phyloP scores from a whole-genome alignment of 2,329 filamentous ascomycete genomes.

The Monosporascus sp. region DNA sequence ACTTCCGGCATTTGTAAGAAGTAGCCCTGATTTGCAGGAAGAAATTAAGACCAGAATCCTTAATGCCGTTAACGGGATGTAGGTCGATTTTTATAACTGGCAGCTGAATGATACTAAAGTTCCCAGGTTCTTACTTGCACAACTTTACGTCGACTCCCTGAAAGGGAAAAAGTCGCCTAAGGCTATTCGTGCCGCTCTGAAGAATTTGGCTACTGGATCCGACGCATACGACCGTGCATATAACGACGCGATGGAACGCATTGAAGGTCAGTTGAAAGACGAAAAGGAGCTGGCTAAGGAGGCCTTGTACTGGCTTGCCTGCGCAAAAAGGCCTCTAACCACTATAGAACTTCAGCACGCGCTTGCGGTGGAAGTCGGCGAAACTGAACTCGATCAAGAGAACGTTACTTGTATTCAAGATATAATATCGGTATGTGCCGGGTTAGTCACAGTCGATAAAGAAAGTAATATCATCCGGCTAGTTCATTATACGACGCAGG shows the following conservation, averaged over 20 bases:
- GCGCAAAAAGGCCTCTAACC: conserved; percentile 26
- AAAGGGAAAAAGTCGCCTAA: conserved; percentile 17
- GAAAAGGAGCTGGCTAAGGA: conserved; percentile 30
- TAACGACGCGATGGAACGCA: conserved; percentile 33
- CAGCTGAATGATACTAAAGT: conserved; percentile 4
- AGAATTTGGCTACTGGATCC: conserved; percentile 13
- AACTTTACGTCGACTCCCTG: conserved; percentile 29
- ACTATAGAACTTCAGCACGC: conserved; percentile 34
- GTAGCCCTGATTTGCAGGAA: conserved; percentile 9
- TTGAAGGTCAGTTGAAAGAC: conserved; percentile 30
- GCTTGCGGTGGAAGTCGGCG: conserved; percentile 28
- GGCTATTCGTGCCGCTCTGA: conserved; percentile 24
- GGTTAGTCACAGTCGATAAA: conserved; percentile 34
- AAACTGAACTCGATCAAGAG: conserved; percentile 24
- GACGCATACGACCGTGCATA: conserved; percentile 34
- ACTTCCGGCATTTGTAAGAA: conserved; percentile 9
- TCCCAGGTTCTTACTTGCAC: conserved; percentile 32
- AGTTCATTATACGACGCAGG: conserved; percentile 39
- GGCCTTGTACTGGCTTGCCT: conserved; percentile 35
- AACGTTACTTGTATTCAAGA: conserved; percentile 25
- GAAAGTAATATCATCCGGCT: conserved; percentile 32
- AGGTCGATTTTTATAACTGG: conserved; percentile 7
- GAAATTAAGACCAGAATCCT: conserved; percentile 15
- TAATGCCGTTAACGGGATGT: conserved; percentile 24
- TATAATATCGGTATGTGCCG: conserved; percentile 31